These are phyloP conservation scores for Raffaelea deltoideospora DNA, from an alignment of 2,329 filamentous ascomycete species.

Conservation along the genomic window DNA sequence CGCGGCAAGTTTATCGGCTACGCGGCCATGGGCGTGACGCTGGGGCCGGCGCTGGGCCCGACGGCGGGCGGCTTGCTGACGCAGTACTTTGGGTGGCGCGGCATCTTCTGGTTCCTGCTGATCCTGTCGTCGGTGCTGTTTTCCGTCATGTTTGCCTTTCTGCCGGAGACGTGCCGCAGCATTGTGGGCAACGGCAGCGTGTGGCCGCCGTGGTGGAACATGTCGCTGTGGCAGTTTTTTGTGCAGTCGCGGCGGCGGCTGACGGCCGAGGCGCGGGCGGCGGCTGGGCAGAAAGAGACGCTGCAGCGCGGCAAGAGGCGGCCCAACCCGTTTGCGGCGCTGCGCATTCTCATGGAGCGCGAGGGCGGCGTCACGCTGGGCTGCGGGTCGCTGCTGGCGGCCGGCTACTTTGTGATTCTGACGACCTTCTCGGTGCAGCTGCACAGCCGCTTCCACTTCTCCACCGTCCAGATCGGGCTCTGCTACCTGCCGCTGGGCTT, in stretches of 20 bases:
- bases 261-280: neutral
- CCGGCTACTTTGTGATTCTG: constrained; percentile 13
- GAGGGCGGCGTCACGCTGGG: constrained; percentile 13
- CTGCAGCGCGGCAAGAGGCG: constrained; percentile 8
- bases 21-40: constrained; percentile 24
- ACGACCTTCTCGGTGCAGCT: constrained; percentile 13
- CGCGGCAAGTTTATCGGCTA: constrained; percentile 37
- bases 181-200: constrained; percentile 34
- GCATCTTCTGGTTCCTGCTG: constrained; percentile 39
- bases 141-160: constrained; percentile 8
- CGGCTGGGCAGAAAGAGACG: constrained; percentile 2
- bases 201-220: constrained; percentile 7
- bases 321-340: constrained; percentile 12
- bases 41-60: constrained; percentile 27
- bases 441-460: constrained; percentile 8
- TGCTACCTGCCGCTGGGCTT: constrained; percentile 10
- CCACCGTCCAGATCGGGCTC: constrained; percentile 7
- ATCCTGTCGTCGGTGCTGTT: constrained; percentile 26
- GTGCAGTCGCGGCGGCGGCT: constrained; percentile 2
- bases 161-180: constrained; percentile 36
- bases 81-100: constrained; percentile 34
- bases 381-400: constrained; percentile 11
- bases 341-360: constrained; percentile 12
- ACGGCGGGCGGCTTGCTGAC: constrained; percentile 38
- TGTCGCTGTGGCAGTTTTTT: constrained; percentile 7